Base-by-base conservation (phyloP, 2,329 filamentous ascomycete species). In the Fusarium sp. region DNA sequence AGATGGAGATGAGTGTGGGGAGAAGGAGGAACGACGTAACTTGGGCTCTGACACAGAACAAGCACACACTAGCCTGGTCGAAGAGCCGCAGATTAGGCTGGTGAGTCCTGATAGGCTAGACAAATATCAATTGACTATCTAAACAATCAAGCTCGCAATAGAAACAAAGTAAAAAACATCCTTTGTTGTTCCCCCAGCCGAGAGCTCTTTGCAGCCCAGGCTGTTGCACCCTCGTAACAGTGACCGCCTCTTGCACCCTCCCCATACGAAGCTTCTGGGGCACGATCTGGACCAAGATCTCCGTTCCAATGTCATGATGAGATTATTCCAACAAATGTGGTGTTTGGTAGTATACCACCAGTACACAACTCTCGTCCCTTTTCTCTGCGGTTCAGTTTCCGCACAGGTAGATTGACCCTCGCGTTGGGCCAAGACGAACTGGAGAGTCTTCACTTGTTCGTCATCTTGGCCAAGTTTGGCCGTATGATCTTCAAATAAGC, bases 31-130 rank as follows among this genome's bases (percentile, higher is more conserved):
- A 79, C 75, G 74, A 80, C 77, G 77, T 78, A 76, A 75, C 73
- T 76, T 66, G 75, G 75, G 73, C 74, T 75, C 70, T 73, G 66
- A 72, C 71, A 65, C 72, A 64, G 55, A 75, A 77, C 74, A 76
- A 75, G 76, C 78, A 80, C 75, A 76, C 81, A 80, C 81, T 81
- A 78, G 67, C 72, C 64, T 66, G 69, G 51, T 58, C 65, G 54
- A 75, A 66, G 74, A 81, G 79, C 79, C 79, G 80, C 80, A 81
- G 79, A 77, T 75, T 78, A 78, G 65, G 73, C 77, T 73, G 79
- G 61, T 66, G 70, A 60, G 58, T 72, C 75, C 73, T 81, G 79
- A 81, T 81, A 78, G 80, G 80, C 72, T 68, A 73, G 74, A 61
- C 68, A 62, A 74, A 70, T 56, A 75, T 76, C 70, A 76, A 76